Percentiles rank a stretch among this genome's conserved stretches.
Evolutionary conservation across 768 basidiomycete species (phyloP).

Genomic region (Dioszegia crocea): DNA sequence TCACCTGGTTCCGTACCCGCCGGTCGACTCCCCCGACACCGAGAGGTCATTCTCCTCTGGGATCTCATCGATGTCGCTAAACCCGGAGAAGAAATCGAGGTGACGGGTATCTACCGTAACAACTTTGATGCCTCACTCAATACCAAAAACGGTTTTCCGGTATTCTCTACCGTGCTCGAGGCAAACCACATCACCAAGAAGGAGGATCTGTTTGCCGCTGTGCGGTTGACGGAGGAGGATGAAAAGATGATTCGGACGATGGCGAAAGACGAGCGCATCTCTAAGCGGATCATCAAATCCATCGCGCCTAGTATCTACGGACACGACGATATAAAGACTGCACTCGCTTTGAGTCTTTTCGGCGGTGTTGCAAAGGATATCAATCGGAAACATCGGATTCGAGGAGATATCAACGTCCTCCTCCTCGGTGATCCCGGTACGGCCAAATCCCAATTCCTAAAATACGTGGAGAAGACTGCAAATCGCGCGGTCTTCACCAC

Average conservation of each 20-base stretch:
- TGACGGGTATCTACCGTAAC: slow-evolving; percentile 96
- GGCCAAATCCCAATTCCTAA: slow-evolving; percentile 97
- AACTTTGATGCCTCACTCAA: slow-evolving; percentile 98
- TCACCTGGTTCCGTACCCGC: slow-evolving; percentile 97
- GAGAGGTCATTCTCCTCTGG: slow-evolving; percentile 95
- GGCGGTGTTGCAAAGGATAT: slow-evolving; percentile 93
- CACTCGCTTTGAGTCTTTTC: slow-evolving; percentile 89
- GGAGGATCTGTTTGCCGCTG: slow-evolving; percentile 97
- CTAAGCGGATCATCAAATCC: slow-evolving; percentile 95
- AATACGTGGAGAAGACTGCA: slow-evolving; percentile 98
- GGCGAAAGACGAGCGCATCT: slow-evolving; percentile 85
- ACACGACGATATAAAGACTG: slow-evolving; percentile 98
- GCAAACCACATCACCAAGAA: slow-evolving; percentile 99
- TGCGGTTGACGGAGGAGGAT: slow-evolving; percentile 94
- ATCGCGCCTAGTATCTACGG: slow-evolving; percentile 99
- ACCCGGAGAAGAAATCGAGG: slow-evolving; percentile 97
- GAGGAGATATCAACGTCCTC: slow-evolving; percentile 96
- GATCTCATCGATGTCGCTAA: slow-evolving; percentile 97
- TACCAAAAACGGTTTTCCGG: slow-evolving; percentile 97
- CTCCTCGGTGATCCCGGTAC: slow-evolving; percentile 97
- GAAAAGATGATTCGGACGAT: slow-evolving; percentile 84
- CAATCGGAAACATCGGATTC: slow-evolving; percentile 89
- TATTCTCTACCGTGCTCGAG: slow-evolving; percentile 96
- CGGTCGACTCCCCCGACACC: slow-evolving; percentile 90
- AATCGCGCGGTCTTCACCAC: slow-evolving; percentile 97